Conservation (phyloP, 1,284 basidiomycete species). For the Puccinia triticina region DNA sequence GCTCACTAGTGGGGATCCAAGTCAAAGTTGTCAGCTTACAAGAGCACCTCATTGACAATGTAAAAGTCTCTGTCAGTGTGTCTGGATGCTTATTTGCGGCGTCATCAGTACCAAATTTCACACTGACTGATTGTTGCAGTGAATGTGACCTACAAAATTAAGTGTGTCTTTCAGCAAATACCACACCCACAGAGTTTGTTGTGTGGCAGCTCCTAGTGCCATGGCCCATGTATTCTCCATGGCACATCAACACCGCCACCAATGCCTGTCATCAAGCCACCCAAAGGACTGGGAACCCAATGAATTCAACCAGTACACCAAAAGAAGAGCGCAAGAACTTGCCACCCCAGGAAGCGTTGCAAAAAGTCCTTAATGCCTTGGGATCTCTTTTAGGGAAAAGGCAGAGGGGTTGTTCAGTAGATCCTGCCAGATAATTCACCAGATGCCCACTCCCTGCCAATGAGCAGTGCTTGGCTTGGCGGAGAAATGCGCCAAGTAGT, state of each 20-base stretch:
- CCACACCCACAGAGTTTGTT: no score
- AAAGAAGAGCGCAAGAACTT: no score
- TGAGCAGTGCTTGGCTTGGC: no score
- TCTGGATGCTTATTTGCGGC: neutral
- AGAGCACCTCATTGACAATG: neutral
- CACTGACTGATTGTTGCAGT: neutral
- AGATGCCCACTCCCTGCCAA: no score
- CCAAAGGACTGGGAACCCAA: slow-evolving; percentile 8
- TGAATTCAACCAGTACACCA: no score
- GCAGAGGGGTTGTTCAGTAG: no score
- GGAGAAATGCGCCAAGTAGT: slow-evolving; percentile 23
- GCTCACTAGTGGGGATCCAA: neutral
- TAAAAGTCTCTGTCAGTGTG: neutral
- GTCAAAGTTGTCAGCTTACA: neutral
- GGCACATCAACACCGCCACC: neutral
- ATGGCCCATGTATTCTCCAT: neutral
- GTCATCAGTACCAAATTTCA: neutral
- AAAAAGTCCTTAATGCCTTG: no score
- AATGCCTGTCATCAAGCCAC: neutral
- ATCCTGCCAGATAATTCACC: no score
- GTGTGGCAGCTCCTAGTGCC: no score
- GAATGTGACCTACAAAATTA: neutral
- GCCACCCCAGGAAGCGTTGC: no score
- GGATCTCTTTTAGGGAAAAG: no score
- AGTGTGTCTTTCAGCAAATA: no score